Percentiles rank a stretch among this genome's conserved stretches.
These are phyloP conservation scores for Knufia fluminis DNA, from an alignment of 2,329 filamentous ascomycete species.

Conservation along the genomic window DNA sequence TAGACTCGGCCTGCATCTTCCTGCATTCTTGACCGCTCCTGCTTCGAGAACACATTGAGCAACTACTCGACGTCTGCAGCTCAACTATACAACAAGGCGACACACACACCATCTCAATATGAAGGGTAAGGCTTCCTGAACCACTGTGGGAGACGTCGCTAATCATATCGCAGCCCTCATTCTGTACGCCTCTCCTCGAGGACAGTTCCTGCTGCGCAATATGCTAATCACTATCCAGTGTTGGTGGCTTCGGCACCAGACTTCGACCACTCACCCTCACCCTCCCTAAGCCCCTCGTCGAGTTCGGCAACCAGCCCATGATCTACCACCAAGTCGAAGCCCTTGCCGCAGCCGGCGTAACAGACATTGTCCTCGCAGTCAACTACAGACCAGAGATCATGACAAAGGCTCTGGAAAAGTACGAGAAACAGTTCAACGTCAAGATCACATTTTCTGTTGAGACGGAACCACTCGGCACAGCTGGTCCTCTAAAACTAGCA, in stretches of 20 bases:
- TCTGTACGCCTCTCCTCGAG: constrained; percentile 15
- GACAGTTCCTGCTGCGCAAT: constrained; percentile 12
- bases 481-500: constrained; percentile 88
- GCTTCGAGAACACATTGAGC: constrained; percentile 1
- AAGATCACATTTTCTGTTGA: constrained; percentile 97
- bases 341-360: constrained; percentile 85
- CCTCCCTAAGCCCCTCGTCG: constrained; percentile 91
- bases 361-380: constrained; percentile 93
- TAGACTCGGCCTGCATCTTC: background rate
- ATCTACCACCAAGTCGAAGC: constrained; percentile 97
- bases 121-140: constrained; percentile 33
- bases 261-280: constrained; percentile 94
- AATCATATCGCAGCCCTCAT: constrained; percentile 17
- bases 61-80: background rate
- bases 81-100: background rate
- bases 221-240: constrained; percentile 74
- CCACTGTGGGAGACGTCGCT: constrained; percentile 9
- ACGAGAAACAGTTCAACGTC: constrained; percentile 84
- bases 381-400: constrained; percentile 99
- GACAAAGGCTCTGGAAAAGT: constrained; percentile 90
- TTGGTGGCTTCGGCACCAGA: constrained; percentile 97
- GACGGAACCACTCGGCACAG: constrained; percentile 87
- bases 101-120: constrained; percentile 24
- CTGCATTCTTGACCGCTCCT: constrained; percentile 1
- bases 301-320: constrained; percentile 99